Evolutionary conservation across 345 rosid genomes (phyloP).

Genomic region (Lepidium aucheri): DNA sequence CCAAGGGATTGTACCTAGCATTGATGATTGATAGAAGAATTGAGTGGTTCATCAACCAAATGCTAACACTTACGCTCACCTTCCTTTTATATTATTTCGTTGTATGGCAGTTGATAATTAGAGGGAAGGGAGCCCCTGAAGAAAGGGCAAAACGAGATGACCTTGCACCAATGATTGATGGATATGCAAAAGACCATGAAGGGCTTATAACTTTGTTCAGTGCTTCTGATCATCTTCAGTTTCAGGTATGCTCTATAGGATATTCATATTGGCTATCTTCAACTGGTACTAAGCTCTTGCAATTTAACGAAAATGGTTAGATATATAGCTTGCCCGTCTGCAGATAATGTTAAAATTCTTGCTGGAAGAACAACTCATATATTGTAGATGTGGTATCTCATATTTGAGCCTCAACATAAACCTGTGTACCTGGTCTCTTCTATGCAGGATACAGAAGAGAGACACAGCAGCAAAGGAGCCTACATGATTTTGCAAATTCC

Average conservation of each 20-base stretch:
- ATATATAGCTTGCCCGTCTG: not conserved
- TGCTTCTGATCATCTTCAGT: slow-evolving; percentile 34
- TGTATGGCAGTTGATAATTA: slow-evolving; percentile 26
- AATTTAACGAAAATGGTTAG: not conserved
- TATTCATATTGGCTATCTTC: not conserved
- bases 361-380: not conserved
- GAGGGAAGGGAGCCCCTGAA: slow-evolving; percentile 27
- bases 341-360: not conserved
- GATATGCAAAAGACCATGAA: slow-evolving; percentile 30
- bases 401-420: not conserved
- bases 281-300: not conserved
- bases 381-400: not conserved
- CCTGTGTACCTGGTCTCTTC: not conserved
- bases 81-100: slow-evolving; percentile 11
- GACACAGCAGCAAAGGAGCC: slow-evolving; percentile 26
- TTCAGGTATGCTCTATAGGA: slow-evolving; percentile 20
- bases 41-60: not conserved
- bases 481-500: slow-evolving; percentile 28
- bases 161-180: slow-evolving; percentile 25
- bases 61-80: not conserved
- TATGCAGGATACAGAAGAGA: slow-evolving; percentile 28
- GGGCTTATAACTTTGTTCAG: slow-evolving; percentile 33
- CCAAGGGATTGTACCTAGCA: not conserved
- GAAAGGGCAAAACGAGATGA: slow-evolving; percentile 20
- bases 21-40: not conserved